Evolutionary conservation across 495 filamentous ascomycete genomes (phyloP).

Genomic region (Podospora anserina): DNA sequence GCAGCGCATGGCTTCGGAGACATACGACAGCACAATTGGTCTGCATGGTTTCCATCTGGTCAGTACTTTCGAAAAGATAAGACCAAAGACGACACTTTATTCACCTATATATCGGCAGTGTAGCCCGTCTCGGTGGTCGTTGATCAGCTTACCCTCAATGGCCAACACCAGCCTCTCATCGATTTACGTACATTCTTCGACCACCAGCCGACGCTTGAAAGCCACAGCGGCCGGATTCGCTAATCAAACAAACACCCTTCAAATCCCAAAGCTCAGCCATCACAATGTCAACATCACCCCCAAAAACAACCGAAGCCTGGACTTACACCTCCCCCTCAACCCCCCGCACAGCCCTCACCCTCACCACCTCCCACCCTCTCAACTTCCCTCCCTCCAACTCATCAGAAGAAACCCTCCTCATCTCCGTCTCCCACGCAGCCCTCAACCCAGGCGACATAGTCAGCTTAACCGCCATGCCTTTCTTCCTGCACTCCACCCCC

Average conservation of each 20-base stretch:
- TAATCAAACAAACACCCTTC: too few species aligned
- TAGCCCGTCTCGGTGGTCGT: background rate
- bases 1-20: background rate
- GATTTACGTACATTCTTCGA: too few species aligned
- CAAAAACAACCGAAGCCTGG: constrained; percentile 25
- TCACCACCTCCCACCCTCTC: constrained; percentile 25
- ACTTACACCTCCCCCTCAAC: constrained; percentile 19
- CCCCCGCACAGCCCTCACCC: constrained; percentile 20
- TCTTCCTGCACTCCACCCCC: constrained; percentile 27
- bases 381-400: constrained; percentile 17
- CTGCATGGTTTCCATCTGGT: background rate
- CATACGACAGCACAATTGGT: background rate
- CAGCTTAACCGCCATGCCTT: constrained; percentile 34
- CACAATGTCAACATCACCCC: constrained; percentile 8
- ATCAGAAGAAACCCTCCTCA: constrained; percentile 30
- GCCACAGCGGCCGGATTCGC: too few species aligned
- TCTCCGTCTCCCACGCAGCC: constrained; percentile 38
- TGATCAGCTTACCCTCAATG: background rate
- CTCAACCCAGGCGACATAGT: constrained; percentile 43
- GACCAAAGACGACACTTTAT: background rate
- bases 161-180: background rate
- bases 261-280: background rate
- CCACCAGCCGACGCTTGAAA: too few species aligned
- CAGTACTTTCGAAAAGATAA: background rate
- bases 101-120: background rate